phyloP scores from a whole-genome alignment of 805 yeast genomes.

The Saccharomycopsis lassenensis region DNA sequence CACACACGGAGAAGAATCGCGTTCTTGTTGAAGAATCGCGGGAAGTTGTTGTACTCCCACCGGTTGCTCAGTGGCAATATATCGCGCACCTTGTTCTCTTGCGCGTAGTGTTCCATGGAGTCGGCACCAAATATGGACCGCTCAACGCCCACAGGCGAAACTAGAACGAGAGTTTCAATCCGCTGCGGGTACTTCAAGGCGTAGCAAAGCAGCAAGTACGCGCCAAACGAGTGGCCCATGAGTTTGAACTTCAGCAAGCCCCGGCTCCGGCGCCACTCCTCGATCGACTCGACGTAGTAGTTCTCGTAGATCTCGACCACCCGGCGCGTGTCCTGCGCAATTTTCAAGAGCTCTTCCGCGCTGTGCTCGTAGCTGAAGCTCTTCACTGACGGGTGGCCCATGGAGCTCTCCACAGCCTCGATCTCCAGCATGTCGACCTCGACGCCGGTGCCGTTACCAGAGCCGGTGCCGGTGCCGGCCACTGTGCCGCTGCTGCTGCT shows the following conservation, averaged over 20 bases:
- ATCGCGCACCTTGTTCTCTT: conserved; percentile 21
- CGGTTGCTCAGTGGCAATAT: conserved; percentile 26
- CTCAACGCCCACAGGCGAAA: conserved; percentile 76
- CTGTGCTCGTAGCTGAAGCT: too few relatives aligned
- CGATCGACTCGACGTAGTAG: conserved; percentile 49
- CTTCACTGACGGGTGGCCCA: too few relatives aligned
- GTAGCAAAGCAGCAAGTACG: conserved; percentile 57
- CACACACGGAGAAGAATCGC: conserved; percentile 36
- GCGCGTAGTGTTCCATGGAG: conserved; percentile 24
- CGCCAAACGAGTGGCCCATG: conserved; percentile 75
- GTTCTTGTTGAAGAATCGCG: conserved; percentile 33
- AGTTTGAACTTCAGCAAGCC: conserved; percentile 45
- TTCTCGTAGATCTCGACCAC: conserved; percentile 37
- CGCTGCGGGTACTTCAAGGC: conserved; percentile 45
- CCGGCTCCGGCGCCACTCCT: conserved; percentile 46
- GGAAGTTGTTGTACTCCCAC: conserved; percentile 30
- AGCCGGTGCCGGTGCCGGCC: too few relatives aligned
- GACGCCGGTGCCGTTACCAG: too few relatives aligned
- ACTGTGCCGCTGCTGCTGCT: too few relatives aligned
- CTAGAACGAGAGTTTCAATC: conserved; percentile 43
- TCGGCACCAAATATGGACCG: conserved; percentile 49
- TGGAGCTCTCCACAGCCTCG: too few relatives aligned
- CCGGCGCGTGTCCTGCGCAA: conserved; percentile 28
- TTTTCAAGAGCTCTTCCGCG: conserved; percentile 21
- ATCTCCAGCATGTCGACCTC: too few relatives aligned